These are phyloP conservation scores for Exophiala oligosperma DNA, from an alignment of 2,329 filamentous ascomycete species.

Conservation along the genomic window DNA sequence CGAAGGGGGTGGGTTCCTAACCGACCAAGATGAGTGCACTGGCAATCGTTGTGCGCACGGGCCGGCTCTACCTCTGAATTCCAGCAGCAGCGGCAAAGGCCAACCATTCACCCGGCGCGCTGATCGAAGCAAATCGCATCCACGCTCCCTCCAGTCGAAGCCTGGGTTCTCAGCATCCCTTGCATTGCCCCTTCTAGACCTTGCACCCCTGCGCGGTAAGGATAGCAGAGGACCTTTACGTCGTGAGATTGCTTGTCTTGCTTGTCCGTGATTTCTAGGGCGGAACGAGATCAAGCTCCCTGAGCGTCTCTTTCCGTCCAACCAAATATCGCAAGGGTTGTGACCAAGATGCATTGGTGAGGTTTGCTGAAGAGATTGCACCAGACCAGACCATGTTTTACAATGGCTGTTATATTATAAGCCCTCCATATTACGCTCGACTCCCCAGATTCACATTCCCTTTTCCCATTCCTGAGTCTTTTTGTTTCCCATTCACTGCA, in stretches of 20 bases:
- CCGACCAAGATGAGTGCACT: not conserved
- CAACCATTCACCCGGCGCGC: slow-evolving; percentile 1
- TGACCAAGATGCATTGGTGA: slow-evolving; percentile 3
- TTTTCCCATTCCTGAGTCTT: slow-evolving; percentile 17
- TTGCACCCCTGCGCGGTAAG: slow-evolving; percentile 22
- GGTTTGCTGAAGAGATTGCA: slow-evolving; percentile 11
- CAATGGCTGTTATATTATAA: slow-evolving; percentile 19
- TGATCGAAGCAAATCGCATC: not conserved
- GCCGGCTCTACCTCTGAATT: not conserved
- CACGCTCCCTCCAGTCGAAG: not conserved
- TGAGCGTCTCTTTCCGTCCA: slow-evolving; percentile 12
- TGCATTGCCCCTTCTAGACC: slow-evolving; percentile 16
- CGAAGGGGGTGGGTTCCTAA: too few species aligned
- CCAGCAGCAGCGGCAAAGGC: too few species aligned
- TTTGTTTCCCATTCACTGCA: slow-evolving; percentile 15
- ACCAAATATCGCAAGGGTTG: slow-evolving; percentile 11
- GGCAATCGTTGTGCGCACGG: not conserved
- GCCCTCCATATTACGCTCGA: slow-evolving; percentile 6
- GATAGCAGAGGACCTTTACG: slow-evolving; percentile 11
- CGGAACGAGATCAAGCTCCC: slow-evolving; percentile 11
- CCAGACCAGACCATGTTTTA: slow-evolving; percentile 12
- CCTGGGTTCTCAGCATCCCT: slow-evolving; percentile 11
- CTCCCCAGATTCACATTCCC: slow-evolving; percentile 18
- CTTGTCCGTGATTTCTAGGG: slow-evolving; percentile 20
- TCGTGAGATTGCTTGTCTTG: slow-evolving; percentile 27